phyloP scores from a whole-genome alignment of 2,329 filamentous ascomycete species.

The Lasiodiplodia theobromae region DNA sequence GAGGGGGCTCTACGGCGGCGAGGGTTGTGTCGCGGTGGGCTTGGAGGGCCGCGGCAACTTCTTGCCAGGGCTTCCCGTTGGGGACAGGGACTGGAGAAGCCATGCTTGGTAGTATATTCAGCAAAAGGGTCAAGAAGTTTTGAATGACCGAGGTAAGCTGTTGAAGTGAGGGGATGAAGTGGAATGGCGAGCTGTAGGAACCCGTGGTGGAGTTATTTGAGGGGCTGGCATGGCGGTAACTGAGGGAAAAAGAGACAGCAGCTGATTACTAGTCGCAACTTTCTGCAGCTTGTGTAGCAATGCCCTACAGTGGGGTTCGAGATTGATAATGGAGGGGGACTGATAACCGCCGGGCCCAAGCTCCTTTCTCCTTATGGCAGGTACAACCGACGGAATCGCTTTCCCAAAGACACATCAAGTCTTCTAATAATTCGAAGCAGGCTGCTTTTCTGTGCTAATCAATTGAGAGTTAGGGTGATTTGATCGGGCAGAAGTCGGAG shows the following conservation, averaged over 20 bases:
- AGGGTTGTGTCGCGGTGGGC: constrained; percentile 56
- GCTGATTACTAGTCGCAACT: background rate
- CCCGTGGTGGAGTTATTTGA: background rate
- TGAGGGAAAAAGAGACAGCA: background rate
- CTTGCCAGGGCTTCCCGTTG: constrained; percentile 49
- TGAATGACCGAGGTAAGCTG: background rate
- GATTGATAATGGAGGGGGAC: constrained; percentile 7
- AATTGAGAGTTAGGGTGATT: background rate
- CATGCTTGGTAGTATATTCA: background rate
- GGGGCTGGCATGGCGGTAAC: background rate
- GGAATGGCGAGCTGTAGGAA: background rate
- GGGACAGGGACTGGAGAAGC: constrained; percentile 1
- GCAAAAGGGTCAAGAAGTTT: background rate
- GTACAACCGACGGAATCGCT: background rate
- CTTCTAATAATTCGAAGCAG: background rate
- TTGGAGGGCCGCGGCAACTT: constrained; percentile 56
- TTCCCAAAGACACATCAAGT: background rate
- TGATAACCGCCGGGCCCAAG: constrained; percentile 13
- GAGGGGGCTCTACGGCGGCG: constrained; percentile 48
- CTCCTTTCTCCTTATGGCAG: constrained; percentile 2
- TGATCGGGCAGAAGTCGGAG: background rate
- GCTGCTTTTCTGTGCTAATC: background rate
- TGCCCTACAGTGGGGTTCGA: constrained; percentile 2
- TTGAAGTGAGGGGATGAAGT: background rate
- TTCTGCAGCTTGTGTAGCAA: background rate